A percentile compares a stretch with the other conserved stretches of the same genome.
Evolutionary conservation across 2,329 filamentous ascomycete genomes (phyloP).

Genomic region (Cladosporium oxysporum): DNA sequence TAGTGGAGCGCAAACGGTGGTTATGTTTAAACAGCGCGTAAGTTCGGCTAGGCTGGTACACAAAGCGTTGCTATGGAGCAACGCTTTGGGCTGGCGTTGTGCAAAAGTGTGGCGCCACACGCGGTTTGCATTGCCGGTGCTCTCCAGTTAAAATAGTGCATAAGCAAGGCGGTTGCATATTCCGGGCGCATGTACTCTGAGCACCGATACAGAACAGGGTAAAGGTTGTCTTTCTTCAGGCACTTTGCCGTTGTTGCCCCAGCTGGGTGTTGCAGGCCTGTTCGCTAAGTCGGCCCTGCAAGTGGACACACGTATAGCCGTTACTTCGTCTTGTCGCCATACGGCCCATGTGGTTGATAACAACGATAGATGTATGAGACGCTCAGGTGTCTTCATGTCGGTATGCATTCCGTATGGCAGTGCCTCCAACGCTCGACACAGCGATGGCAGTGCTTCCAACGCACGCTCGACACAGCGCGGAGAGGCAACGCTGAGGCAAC

Average conservation of each 20-base stretch:
- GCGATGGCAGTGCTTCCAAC: too few species aligned
- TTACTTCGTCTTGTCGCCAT: background rate
- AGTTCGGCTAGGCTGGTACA: background rate
- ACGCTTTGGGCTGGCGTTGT: background rate
- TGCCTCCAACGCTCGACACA: too few species aligned
- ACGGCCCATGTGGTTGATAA: background rate
- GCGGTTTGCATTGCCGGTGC: background rate
- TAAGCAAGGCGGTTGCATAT: background rate
- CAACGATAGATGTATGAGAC: too few species aligned
- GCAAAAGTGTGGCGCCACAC: background rate
- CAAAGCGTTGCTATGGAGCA: background rate
- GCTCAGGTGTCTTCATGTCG: background rate
- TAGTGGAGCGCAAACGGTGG: background rate
- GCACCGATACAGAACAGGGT: background rate
- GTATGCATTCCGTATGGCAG: background rate
- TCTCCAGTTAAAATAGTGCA: background rate
- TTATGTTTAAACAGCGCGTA: conserved; percentile 5
- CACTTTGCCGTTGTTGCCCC: background rate
- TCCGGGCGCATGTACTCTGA: too few species aligned
- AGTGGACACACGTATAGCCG: background rate
- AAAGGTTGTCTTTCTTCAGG: background rate
- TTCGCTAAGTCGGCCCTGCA: background rate
- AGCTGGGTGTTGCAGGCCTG: background rate
- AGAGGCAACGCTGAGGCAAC: background rate
- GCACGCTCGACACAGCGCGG: background rate